Conservation (phyloP, 768 basidiomycete genomes). For the Daedaleopsis nitida region DNA sequence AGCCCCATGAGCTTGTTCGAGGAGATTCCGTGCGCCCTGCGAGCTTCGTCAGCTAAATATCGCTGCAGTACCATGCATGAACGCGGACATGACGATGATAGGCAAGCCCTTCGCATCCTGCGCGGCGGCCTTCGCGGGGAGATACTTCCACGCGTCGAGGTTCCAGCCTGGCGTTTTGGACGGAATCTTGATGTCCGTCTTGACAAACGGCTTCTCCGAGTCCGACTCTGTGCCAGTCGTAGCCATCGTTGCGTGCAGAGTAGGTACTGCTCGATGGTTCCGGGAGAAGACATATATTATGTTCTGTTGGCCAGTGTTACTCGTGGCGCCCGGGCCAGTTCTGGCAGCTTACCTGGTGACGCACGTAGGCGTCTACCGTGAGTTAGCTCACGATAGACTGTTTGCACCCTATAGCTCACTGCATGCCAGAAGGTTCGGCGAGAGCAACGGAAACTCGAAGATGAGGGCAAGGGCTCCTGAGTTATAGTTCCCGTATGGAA, state of each 20-base stretch:
- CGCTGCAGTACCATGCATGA: background rate
- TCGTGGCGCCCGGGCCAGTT: too few species aligned
- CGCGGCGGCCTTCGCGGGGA: slow-evolving; percentile 20
- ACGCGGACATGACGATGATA: slow-evolving; percentile 34
- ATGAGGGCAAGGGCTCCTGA: too few species aligned
- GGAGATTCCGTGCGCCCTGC: slow-evolving; percentile 38
- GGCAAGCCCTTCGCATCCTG: slow-evolving; percentile 17
- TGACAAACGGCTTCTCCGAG: slow-evolving; percentile 3
- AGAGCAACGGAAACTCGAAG: too few species aligned
- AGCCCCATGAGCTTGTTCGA: slow-evolving; percentile 37
- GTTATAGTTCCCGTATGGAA: too few species aligned
- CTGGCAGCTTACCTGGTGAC: too few species aligned
- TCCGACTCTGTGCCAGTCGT: background rate
- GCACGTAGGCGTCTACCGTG: too few species aligned
- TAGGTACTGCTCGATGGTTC: background rate
- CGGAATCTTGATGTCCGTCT: slow-evolving; percentile 31
- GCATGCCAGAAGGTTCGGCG: too few species aligned
- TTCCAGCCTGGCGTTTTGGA: slow-evolving; percentile 35
- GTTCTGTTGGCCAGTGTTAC: too few species aligned
- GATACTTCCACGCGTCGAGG: slow-evolving; percentile 38
- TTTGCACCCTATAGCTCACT: too few species aligned
- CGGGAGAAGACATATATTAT: background rate
- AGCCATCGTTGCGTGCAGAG: too few species aligned
- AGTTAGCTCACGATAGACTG: too few species aligned
- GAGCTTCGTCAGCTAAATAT: background rate